These are phyloP conservation scores for Moniliophthora roreri DNA, from an alignment of 1,284 basidiomycete species.

Conservation along the genomic window DNA sequence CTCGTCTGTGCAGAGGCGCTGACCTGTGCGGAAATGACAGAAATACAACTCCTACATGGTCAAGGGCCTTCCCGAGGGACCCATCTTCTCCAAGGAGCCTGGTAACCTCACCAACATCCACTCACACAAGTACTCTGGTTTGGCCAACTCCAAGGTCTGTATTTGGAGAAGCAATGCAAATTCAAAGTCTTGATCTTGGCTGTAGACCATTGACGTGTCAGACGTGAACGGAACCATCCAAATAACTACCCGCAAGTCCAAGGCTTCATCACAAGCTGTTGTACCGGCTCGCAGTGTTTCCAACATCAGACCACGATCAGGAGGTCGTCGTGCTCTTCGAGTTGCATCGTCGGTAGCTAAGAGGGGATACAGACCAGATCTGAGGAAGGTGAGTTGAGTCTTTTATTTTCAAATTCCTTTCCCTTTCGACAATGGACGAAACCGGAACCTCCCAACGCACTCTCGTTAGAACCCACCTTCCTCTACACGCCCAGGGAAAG, in stretches of 20 bases:
- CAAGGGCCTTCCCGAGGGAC: constrained; percentile 70
- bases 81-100: constrained; percentile 81
- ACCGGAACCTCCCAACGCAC: constrained; percentile 36
- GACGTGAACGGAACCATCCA: constrained; percentile 59
- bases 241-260: constrained; percentile 71
- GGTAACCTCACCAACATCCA: constrained; percentile 86
- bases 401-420: constrained; percentile 15
- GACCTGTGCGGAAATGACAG: constrained; percentile 35
- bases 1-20: background rate
- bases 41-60: constrained; percentile 85
- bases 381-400: constrained; percentile 68
- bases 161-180: background rate
- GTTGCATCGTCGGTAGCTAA: constrained; percentile 66
- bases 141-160: constrained; percentile 79
- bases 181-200: background rate
- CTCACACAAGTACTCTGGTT: constrained; percentile 87
- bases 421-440: constrained; percentile 16
- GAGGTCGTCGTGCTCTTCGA: constrained; percentile 74
- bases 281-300: constrained; percentile 46
- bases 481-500: constrained; percentile 62
- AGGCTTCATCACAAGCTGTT: constrained; percentile 58
- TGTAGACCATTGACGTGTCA: constrained; percentile 67
- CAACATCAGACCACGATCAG: constrained; percentile 70
- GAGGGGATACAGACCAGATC: constrained; percentile 82
- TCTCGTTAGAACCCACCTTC: constrained; percentile 75